These are phyloP conservation scores for Citrus glauca DNA, from an alignment of 345 rosid species.

Conservation along the genomic window DNA sequence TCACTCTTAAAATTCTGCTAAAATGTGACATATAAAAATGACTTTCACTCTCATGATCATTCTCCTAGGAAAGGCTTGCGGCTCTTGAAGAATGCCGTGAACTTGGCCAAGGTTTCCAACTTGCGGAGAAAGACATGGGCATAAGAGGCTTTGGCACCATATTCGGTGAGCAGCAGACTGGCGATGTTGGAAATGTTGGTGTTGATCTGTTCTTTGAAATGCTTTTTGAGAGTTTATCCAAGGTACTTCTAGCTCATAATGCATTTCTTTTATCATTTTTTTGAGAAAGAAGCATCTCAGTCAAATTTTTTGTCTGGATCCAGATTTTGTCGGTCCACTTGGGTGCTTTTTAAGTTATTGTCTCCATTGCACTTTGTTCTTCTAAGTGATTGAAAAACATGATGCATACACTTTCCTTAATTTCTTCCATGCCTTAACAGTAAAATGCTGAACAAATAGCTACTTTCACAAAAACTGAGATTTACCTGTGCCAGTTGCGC, in stretches of 20 bases:
- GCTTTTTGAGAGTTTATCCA: slow-evolving; percentile 95
- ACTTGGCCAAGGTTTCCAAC: slow-evolving; percentile 98
- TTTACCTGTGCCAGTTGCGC: background rate
- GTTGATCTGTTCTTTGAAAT: slow-evolving; percentile 95
- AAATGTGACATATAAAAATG: background rate
- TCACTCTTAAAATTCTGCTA: background rate
- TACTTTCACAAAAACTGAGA: background rate
- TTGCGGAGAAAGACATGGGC: slow-evolving; percentile 98
- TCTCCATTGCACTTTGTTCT: background rate
- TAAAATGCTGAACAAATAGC: background rate
- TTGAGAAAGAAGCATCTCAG: background rate
- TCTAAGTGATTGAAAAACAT: background rate
- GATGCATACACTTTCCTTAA: background rate
- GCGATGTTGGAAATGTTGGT: slow-evolving; percentile 96
- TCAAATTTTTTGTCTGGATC: background rate
- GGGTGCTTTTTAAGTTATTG: slow-evolving; percentile 6
- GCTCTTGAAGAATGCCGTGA: slow-evolving; percentile 88
- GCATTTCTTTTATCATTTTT: slow-evolving; percentile 5
- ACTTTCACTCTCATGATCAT: slow-evolving; percentile 24
- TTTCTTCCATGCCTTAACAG: background rate
- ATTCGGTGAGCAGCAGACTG: slow-evolving; percentile 98
- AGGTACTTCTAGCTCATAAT: slow-evolving; percentile 40
- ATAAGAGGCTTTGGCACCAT: slow-evolving; percentile 95
- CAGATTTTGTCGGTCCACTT: background rate
- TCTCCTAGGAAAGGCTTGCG: slow-evolving; percentile 78